Base-by-base conservation (phyloP, 805 yeast genomes). In the Yamadazyma endophytica region DNA sequence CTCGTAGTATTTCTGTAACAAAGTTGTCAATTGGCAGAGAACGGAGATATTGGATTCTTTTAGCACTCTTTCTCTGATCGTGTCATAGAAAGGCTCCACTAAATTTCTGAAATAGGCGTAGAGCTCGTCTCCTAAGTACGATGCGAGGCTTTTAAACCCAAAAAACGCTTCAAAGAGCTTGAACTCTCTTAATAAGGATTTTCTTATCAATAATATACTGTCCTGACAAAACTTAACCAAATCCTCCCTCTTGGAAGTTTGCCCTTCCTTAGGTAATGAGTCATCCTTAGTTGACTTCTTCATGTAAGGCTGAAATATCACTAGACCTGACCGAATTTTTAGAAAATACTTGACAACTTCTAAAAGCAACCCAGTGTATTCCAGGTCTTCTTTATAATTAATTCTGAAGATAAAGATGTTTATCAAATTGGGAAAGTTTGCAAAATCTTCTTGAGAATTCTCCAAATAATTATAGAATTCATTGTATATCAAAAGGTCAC, bases 71-170 rank as follows among this genome's bases (percentile, higher is more conserved):
- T 77, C 73, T 40, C 96, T 68, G 21, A 86, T 52, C 2, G 68
- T 55, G 41, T 84, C 90, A 46, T 88, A 83, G 16, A 89, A 58
- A 0, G 96, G 92, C 21, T 87, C 96, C 19, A 85, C 64, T 3
- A 87, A 45, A 15, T 66, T 68, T 27, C 70, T 73, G 37, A 83
- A 72, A 78, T 85, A 86, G 5, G 60, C 56, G 34, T 73, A 70
- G 28, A 84, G 35, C 48, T 70, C 58, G 9, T 26, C 24, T 13
- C 23, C 35, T 3, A 50, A 14, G 28, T 24, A 45, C 5, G 34
- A 15, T 6, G 47, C 33, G 3, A 37, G 28, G 2, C 34, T 33
- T 5, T 41, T 39, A 5, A 39, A 21, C 4, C 31, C 32, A 20
- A 49, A 85, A 82, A 81, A 68, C 24, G 61, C 56, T 23, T 57